phyloP scores from a whole-genome alignment of 768 basidiomycete genomes.

The Boletus bicolor region DNA sequence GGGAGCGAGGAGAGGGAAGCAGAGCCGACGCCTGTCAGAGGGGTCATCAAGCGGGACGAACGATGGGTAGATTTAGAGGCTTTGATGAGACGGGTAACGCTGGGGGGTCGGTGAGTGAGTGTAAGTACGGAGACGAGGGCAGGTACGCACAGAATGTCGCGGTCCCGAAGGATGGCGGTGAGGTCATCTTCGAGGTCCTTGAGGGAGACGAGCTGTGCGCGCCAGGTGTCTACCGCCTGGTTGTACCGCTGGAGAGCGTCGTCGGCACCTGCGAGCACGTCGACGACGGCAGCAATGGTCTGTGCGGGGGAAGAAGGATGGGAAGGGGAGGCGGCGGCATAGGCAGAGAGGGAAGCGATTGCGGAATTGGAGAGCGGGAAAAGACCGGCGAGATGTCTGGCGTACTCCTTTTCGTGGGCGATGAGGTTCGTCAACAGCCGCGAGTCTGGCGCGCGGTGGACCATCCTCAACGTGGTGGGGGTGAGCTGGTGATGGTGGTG shows the following conservation, averaged over 20 bases:
- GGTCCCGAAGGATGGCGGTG: conserved; percentile 57
- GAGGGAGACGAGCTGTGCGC: conserved; percentile 54
- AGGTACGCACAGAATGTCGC: conserved; percentile 72
- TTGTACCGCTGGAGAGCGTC: conserved; percentile 65
- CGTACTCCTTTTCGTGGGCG: conserved; percentile 67
- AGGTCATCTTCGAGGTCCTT: conserved; percentile 74
- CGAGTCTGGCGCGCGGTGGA: conserved; percentile 70
- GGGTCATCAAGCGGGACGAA: conserved; percentile 28
- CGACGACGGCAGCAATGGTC: conserved; percentile 43
- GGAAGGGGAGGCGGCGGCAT: conserved; percentile 61
- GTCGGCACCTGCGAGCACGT: conserved; percentile 59
- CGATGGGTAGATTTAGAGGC: conserved; percentile 53
- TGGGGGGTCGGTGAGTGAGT: conserved; percentile 24
- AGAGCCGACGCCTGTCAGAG: conserved; percentile 32
- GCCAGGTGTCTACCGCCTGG: conserved; percentile 61
- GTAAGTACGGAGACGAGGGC: background rate
- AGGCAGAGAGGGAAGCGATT: conserved; percentile 65
- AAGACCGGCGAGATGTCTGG: conserved; percentile 54
- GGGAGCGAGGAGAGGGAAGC: conserved; percentile 44
- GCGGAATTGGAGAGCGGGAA: conserved; percentile 60
- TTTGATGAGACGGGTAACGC: conserved; percentile 77
- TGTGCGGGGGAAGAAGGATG: conserved; percentile 16
- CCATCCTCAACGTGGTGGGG: conserved; percentile 41
- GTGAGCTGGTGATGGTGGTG: background rate
- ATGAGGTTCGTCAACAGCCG: conserved; percentile 68